Conservation (phyloP, 441 rosid species). For the Populus hybrid region DNA sequence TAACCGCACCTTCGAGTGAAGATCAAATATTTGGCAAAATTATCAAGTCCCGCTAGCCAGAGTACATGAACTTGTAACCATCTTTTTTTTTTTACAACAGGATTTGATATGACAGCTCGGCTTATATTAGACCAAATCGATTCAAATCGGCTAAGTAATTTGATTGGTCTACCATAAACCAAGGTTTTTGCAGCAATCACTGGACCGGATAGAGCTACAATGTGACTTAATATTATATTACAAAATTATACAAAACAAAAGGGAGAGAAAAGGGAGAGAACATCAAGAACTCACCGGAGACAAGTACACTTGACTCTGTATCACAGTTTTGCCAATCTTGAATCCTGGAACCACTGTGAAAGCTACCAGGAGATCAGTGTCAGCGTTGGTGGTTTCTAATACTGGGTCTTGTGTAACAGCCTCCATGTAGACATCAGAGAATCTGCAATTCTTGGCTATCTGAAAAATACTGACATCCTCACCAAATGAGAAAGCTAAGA, state of each 20-base stretch:
- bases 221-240: constrained; percentile 1
- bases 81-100: not conserved
- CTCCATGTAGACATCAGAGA: constrained; percentile 88
- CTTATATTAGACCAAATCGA: not conserved
- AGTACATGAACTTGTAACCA: not conserved
- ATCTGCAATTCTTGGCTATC: constrained; percentile 53
- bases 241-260: constrained; percentile 6
- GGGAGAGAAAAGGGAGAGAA: not conserved
- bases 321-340: constrained; percentile 59
- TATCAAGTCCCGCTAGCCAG: not conserved
- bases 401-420: constrained; percentile 52
- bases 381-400: constrained; percentile 17
- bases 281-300: constrained; percentile 38
- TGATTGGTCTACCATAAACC: not conserved
- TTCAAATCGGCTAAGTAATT: not conserved
- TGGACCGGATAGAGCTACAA: not conserved
- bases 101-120: not conserved
- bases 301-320: constrained; percentile 78
- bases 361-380: constrained; percentile 56
- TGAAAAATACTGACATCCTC: constrained; percentile 63
- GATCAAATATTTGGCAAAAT: not conserved
- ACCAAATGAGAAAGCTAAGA: constrained; percentile 69
- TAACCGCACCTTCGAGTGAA: constrained; percentile 14
- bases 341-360: constrained; percentile 89
- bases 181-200: not conserved